A percentile compares a stretch with the other conserved stretches of the same genome.
phyloP scores from a whole-genome alignment of 371 early-diverging fungal species.

The Fennellomyces sp. region DNA sequence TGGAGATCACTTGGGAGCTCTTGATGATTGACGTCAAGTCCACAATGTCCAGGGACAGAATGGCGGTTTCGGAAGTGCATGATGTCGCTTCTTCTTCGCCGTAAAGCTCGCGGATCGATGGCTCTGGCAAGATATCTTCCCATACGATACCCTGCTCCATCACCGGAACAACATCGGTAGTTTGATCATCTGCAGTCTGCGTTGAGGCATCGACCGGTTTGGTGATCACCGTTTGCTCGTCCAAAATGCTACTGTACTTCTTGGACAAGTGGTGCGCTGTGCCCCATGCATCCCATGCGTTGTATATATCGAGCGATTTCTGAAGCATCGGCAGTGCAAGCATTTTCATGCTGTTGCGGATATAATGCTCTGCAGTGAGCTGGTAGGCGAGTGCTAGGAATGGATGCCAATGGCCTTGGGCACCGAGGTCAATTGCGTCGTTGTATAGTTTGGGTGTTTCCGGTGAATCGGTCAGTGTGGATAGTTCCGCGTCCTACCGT shows the following conservation, averaged over 20 bases:
- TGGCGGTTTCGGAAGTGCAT: slow-evolving; percentile 25
- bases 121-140: slow-evolving; percentile 20
- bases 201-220: slow-evolving; percentile 17
- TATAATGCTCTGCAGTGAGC: slow-evolving; percentile 29
- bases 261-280: slow-evolving; percentile 30
- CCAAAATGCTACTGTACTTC: slow-evolving; percentile 19
- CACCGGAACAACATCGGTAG: not conserved
- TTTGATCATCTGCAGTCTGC: slow-evolving; percentile 32
- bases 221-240: not conserved
- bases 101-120: slow-evolving; percentile 26
- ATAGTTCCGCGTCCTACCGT: slow-evolving; percentile 34
- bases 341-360: slow-evolving; percentile 26
- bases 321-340: slow-evolving; percentile 31
- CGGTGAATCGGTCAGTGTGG: slow-evolving; percentile 21
- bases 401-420: slow-evolving; percentile 30
- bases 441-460: slow-evolving; percentile 21
- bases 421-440: slow-evolving; percentile 27
- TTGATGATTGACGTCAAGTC: slow-evolving; percentile 51
- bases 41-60: slow-evolving; percentile 48
- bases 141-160: not conserved
- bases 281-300: slow-evolving; percentile 43
- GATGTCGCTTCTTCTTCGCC: slow-evolving; percentile 18
- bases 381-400: slow-evolving; percentile 36
- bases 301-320: slow-evolving; percentile 34
- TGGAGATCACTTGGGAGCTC: slow-evolving; percentile 52